A percentile compares a stretch with the other conserved stretches of the same genome.
phyloP scores from a whole-genome alignment of 768 basidiomycete species.

The Pulveroboletus frians region DNA sequence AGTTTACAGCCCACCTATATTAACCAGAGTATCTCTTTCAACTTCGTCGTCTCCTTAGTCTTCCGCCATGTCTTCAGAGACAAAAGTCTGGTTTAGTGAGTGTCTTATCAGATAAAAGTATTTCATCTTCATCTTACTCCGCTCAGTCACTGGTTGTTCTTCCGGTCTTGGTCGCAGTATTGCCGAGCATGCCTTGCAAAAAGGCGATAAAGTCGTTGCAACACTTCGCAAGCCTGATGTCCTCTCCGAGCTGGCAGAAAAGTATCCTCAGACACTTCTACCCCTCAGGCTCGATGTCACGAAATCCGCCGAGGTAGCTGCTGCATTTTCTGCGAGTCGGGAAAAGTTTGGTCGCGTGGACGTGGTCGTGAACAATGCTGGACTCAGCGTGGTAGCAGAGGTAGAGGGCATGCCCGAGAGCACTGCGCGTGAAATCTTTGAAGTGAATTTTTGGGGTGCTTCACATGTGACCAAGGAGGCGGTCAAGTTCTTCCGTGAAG shows the following conservation, averaged over 20 bases:
- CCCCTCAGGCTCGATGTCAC: slow-evolving; percentile 40
- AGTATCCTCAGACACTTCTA: slow-evolving; percentile 30
- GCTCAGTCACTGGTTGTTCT: background rate
- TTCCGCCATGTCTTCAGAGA: background rate
- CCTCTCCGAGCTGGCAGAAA: slow-evolving; percentile 22
- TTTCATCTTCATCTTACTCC: slow-evolving; percentile 19
- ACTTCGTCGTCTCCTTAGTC: background rate
- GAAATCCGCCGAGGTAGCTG: slow-evolving; percentile 23
- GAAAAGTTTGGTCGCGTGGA: slow-evolving; percentile 29
- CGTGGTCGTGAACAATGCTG: too few species aligned
- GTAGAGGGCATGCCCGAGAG: too few species aligned
- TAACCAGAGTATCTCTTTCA: too few species aligned
- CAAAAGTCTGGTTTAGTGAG: slow-evolving; percentile 10
- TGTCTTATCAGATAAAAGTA: too few species aligned
- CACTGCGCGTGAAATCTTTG: too few species aligned
- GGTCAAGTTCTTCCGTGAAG: too few species aligned
- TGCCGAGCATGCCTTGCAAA: slow-evolving; percentile 16
- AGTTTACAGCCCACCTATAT: too few species aligned
- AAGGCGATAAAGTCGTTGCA: slow-evolving; percentile 31
- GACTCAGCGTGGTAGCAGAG: too few species aligned
- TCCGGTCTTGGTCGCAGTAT: slow-evolving; percentile 35
- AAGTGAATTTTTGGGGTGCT: too few species aligned
- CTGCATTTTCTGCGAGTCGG: slow-evolving; percentile 30
- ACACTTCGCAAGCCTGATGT: slow-evolving; percentile 35
- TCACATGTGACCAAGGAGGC: too few species aligned